A percentile compares a stretch with the other conserved stretches of the same genome.
phyloP scores from a whole-genome alignment of 2,329 filamentous ascomycete genomes.

The Verticillium nonalfalfae region DNA sequence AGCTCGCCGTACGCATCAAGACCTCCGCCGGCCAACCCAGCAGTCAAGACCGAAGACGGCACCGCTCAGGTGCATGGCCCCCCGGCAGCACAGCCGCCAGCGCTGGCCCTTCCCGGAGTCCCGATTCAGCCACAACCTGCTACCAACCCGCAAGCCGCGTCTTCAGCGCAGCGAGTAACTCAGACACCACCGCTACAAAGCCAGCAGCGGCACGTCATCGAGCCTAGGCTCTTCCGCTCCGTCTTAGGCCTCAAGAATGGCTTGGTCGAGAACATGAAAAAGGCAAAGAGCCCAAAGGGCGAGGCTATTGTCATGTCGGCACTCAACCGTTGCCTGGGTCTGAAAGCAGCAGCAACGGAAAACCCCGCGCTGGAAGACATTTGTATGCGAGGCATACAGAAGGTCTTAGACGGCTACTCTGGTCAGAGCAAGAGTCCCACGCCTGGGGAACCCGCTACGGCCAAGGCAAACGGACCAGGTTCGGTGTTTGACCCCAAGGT shows the following conservation, averaged over 20 bases:
- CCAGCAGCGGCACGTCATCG: constrained; percentile 28
- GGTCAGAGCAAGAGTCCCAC: constrained; percentile 25
- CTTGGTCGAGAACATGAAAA: constrained; percentile 37
- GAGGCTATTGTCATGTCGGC: constrained; percentile 46
- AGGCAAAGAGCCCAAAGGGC: constrained; percentile 32
- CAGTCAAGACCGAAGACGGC: constrained; percentile 13
- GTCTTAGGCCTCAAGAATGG: constrained; percentile 40
- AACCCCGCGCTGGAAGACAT: constrained; percentile 40
- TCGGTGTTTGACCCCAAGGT: constrained; percentile 29
- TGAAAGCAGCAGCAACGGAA: constrained; percentile 36
- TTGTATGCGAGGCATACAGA: constrained; percentile 33
- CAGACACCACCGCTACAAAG: constrained; percentile 8
- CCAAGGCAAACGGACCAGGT: constrained; percentile 11
- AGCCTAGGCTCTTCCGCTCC: constrained; percentile 33
- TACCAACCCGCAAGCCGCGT: constrained; percentile 5
- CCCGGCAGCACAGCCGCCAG: constrained; percentile 1
- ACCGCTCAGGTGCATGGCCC: constrained; percentile 2
- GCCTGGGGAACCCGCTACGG: constrained; percentile 19
- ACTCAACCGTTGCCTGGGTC: constrained; percentile 42
- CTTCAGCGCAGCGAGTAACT: constrained; percentile 4
- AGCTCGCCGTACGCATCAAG: constrained; percentile 21
- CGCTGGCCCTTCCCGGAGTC: constrained; percentile 4
- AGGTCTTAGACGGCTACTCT: constrained; percentile 36
- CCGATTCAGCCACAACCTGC: constrained; percentile 8
- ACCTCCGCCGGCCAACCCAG: constrained; percentile 13